These are phyloP conservation scores for Blastobotrys aristatus DNA, from an alignment of 1,139 yeast species.

Conservation along the genomic window DNA sequence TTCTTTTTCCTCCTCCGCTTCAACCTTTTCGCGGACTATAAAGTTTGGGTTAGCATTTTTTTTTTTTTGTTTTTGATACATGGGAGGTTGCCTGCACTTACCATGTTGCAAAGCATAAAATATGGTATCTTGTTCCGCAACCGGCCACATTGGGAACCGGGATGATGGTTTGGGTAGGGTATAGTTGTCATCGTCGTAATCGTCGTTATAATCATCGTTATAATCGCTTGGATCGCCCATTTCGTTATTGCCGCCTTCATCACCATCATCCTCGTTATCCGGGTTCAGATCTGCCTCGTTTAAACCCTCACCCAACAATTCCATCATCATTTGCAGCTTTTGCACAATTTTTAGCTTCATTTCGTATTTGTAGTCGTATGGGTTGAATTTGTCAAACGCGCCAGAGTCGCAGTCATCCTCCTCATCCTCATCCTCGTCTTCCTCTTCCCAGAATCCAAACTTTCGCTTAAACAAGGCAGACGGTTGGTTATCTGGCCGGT, in stretches of 20 bases:
- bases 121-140: not conserved
- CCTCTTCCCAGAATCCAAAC: slow-evolving; percentile 2
- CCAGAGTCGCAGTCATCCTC: slow-evolving; percentile 9
- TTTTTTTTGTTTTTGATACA: not conserved
- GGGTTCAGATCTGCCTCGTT: slow-evolving; percentile 4
- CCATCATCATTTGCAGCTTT: slow-evolving; percentile 6
- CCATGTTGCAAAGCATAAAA: slow-evolving; percentile 2
- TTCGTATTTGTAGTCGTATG: slow-evolving; percentile 9
- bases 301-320: slow-evolving; percentile 6
- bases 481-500: not conserved
- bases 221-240: not conserved
- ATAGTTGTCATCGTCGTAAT: slow-evolving; percentile 2
- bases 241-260: not conserved
- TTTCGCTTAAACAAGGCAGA: not conserved
- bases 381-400: slow-evolving; percentile 9
- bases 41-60: too few relatives aligned
- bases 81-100: too few relatives aligned
- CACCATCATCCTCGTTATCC: slow-evolving; percentile 9
- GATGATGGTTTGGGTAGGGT: too few relatives aligned
- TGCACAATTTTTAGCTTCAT: slow-evolving; percentile 2
- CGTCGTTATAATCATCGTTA: slow-evolving; percentile 13
- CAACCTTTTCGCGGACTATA: slow-evolving; percentile 1
- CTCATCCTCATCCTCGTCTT: slow-evolving; percentile 10
- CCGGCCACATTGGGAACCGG: not conserved
- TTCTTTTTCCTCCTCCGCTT: not conserved